Evolutionary conservation across 2,329 filamentous ascomycete species (phyloP), one percentile per base, ranked within the genome.

Genomic region (Xylariaceae sp.): DNA sequence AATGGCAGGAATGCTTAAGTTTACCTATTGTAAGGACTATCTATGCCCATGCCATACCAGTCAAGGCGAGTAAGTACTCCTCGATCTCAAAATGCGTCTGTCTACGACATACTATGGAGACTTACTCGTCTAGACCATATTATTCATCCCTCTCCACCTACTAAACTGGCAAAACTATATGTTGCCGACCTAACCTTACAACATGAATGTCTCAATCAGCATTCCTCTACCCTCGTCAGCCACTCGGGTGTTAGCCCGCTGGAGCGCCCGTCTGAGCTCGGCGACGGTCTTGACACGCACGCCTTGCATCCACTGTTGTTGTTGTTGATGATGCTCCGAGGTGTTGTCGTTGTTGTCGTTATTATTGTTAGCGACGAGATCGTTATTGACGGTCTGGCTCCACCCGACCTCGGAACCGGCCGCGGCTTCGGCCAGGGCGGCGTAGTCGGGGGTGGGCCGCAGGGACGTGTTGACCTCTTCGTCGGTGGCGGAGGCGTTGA

Each of bases 401-500:
- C 44, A 48, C 19, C 36, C 42, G 16, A 35, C 24, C 11, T 48
- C 51, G 21, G 51, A 54, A 2, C 50, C 51, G 0, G 53, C 44
- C 2, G 53, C 50, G 1, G 54, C 53, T 41, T 51, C 52, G 11
- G 53, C 49, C n/a, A 54, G 32, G n/a, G 48, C 48, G 7, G 51
- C 47, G 23, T 54, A 53, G 23, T 57, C 51, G 5, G 50, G 53
- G 2, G 53, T 51, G 1, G 51, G 52, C 1, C 47, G 44, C 30
- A 57, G 56, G 4, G 53, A 56, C n/a, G 47, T 19, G 24, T 53
- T 53, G 9, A 51, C 37, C 18, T 57, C 55, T 7, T 54, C 52
- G 14, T 55, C 52, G 2, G 51, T 39, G 2, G 49, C 53, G 4
- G 44, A 34, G 2, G 31, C 41, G 9, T 30, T 53, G 3, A 53